Evolutionary conservation across 441 rosid genomes (phyloP).

Genomic region (Daphne laureola): DNA sequence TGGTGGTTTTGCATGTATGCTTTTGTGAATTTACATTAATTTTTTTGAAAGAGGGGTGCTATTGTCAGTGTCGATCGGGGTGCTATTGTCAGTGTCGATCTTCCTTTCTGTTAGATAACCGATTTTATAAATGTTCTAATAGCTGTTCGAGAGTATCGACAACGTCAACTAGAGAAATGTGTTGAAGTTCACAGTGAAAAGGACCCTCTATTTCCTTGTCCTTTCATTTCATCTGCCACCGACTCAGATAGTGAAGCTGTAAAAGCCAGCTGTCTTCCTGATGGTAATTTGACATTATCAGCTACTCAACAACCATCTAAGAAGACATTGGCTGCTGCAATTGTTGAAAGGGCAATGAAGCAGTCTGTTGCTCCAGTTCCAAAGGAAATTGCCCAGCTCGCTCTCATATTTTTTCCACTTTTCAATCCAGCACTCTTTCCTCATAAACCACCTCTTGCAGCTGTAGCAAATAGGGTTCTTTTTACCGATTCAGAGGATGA

Average conservation of each 20-base stretch:
- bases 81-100: no score
- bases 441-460: slow-evolving; percentile 78
- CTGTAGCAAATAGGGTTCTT: slow-evolving; percentile 78
- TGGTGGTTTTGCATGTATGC: no score
- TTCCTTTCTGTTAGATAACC: slow-evolving; percentile 9
- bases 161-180: slow-evolving; percentile 46
- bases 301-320: slow-evolving; percentile 48
- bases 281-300: slow-evolving; percentile 25
- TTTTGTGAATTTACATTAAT: no score
- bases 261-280: slow-evolving; percentile 23
- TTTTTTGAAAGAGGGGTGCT: no score
- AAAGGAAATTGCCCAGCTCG: slow-evolving; percentile 73
- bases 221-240: slow-evolving; percentile 24
- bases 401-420: slow-evolving; percentile 50
- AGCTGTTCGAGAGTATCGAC: slow-evolving; percentile 64
- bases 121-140: slow-evolving; percentile 25
- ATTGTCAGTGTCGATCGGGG: no score
- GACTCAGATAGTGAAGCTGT: slow-evolving; percentile 35
- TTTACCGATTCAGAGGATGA: slow-evolving; percentile 97
- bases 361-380: slow-evolving; percentile 89
- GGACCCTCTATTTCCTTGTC: slow-evolving; percentile 71
- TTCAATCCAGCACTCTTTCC: slow-evolving; percentile 78
- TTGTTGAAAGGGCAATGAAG: slow-evolving; percentile 81
- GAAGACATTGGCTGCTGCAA: slow-evolving; percentile 82
- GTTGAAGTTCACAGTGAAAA: slow-evolving; percentile 44